Conservation (phyloP, 78 protist genomes). For the Mantamonas sphyraenae region DNA sequence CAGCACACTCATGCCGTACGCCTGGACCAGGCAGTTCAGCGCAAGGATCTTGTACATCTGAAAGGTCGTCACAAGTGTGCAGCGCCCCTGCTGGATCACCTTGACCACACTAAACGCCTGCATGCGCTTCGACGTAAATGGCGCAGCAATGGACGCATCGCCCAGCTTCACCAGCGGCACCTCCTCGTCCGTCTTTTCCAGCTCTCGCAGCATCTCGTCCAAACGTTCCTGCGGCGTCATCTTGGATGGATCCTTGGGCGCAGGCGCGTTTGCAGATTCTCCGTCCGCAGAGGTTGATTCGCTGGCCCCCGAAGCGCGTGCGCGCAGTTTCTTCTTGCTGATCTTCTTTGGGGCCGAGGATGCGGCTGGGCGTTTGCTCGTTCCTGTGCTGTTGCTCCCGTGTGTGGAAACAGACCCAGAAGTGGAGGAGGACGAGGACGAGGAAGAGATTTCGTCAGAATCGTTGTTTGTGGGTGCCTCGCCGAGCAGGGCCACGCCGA, state of each 20-base stretch:
- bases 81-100: constrained; percentile 80
- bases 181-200: background rate
- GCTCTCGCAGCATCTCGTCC: background rate
- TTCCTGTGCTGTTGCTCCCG: too few species aligned
- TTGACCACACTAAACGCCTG: constrained; percentile 30
- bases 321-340: too few species aligned
- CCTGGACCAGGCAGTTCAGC: constrained; percentile 85
- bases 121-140: constrained; percentile 81
- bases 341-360: too few species aligned
- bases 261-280: too few species aligned
- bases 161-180: constrained; percentile 63
- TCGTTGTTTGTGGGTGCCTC: too few species aligned
- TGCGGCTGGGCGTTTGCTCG: too few species aligned
- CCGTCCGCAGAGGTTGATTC: too few species aligned
- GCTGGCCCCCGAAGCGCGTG: too few species aligned
- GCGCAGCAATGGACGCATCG: constrained; percentile 97
- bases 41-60: constrained; percentile 94
- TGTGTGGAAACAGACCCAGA: too few species aligned
- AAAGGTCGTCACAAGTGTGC: constrained; percentile 88
- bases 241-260: background rate
- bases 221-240: background rate
- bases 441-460: too few species aligned
- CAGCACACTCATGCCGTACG: constrained; percentile 81
- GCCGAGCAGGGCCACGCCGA: constrained; percentile 84
- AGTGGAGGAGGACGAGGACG: too few species aligned